A percentile compares a stretch with the other conserved stretches of the same genome.
These are phyloP conservation scores for Dillenia suffruticosa DNA, from an alignment of 164 flowering plant species.

Conservation along the genomic window DNA sequence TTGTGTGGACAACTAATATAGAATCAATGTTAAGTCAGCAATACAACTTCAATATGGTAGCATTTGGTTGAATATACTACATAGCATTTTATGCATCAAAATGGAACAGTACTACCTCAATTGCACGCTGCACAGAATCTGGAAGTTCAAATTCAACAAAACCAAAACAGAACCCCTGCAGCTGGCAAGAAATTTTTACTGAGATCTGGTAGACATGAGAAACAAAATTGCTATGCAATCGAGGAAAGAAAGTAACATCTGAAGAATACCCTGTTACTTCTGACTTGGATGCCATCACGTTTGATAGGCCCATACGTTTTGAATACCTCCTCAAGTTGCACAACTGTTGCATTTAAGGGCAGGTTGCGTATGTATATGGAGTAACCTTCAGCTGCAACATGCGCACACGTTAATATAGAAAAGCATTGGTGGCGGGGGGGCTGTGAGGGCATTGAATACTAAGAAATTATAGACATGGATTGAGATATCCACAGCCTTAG, in stretches of 20 bases:
- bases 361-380: conserved; percentile 66
- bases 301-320: conserved; percentile 83
- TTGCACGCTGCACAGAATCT: conserved; percentile 66
- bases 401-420: too few species aligned
- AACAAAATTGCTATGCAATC: not conserved
- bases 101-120: conserved; percentile 45
- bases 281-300: conserved; percentile 82
- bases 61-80: too few species aligned
- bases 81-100: too few species aligned
- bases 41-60: too few species aligned
- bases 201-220: not conserved
- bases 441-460: too few species aligned
- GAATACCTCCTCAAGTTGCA: conserved; percentile 62
- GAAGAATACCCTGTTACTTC: conserved; percentile 70
- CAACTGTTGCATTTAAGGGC: conserved; percentile 39
- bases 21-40: too few species aligned
- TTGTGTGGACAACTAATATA: too few species aligned
- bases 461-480: too few species aligned
- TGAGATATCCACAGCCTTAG: too few species aligned
- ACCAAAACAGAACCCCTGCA: conserved; percentile 88
- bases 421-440: too few species aligned
- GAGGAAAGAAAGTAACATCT: not conserved
- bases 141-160: conserved; percentile 77
- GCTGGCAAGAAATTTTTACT: conserved; percentile 19
- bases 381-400: conserved; percentile 49